Evolutionary conservation across 148 eudicot genomes (phyloP).

Genomic region (Polygonum maritimum): DNA sequence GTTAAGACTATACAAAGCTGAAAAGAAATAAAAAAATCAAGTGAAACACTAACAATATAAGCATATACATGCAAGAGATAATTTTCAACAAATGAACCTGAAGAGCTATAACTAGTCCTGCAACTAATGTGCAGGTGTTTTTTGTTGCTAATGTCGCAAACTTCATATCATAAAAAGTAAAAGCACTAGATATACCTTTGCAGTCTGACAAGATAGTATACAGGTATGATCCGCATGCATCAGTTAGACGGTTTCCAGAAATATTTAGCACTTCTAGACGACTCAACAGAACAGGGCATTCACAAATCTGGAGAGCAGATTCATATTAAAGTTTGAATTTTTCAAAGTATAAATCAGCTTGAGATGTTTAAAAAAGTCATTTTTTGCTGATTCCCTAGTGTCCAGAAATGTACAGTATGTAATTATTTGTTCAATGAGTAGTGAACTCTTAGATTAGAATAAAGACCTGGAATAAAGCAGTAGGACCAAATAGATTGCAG

Average conservation of each 20-base stretch:
- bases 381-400: neutral
- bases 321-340: neutral
- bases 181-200: slow-evolving; percentile 48
- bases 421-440: neutral
- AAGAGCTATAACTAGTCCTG: neutral
- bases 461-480: slow-evolving; percentile 73
- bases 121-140: neutral
- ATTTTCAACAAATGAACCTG: neutral
- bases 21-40: slow-evolving; percentile 15
- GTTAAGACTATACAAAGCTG: slow-evolving; percentile 83
- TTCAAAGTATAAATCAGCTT: neutral
- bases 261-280: slow-evolving; percentile 91
- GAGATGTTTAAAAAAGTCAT: neutral
- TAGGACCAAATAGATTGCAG: slow-evolving; percentile 74
- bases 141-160: neutral
- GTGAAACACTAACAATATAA: neutral
- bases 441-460: neutral
- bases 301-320: slow-evolving; percentile 57
- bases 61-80: neutral
- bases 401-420: neutral
- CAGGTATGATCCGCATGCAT: slow-evolving; percentile 71
- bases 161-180: neutral
- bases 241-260: slow-evolving; percentile 88
- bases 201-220: slow-evolving; percentile 58
- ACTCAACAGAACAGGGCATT: slow-evolving; percentile 66